These are phyloP conservation scores for Wallacemonas sp. DNA, from an alignment of 208 protist species.

Conservation along the genomic window DNA sequence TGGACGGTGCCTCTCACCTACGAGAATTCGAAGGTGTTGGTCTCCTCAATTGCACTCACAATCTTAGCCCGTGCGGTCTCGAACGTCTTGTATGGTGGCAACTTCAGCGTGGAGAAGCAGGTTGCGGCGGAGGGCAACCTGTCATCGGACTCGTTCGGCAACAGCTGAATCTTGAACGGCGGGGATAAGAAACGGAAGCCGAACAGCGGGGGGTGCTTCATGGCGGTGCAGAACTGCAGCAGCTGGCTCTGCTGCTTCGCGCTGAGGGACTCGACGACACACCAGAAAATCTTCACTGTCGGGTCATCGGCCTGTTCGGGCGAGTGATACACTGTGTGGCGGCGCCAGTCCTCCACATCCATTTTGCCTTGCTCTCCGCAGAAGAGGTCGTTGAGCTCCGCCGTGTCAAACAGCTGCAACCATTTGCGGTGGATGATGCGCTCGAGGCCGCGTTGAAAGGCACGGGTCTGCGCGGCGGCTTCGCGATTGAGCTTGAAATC, in stretches of 20 bases:
- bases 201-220: slow-evolving; percentile 86
- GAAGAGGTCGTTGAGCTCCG: slow-evolving; percentile 86
- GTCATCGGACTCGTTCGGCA: slow-evolving; percentile 33
- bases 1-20: slow-evolving; percentile 18
- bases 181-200: slow-evolving; percentile 92
- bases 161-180: slow-evolving; percentile 83
- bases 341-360: slow-evolving; percentile 87
- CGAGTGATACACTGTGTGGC: slow-evolving; percentile 79
- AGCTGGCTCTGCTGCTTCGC: slow-evolving; percentile 70
- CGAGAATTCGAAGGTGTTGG: slow-evolving; percentile 82
- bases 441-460: slow-evolving; percentile 82
- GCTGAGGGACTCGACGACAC: slow-evolving; percentile 78
- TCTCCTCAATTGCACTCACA: slow-evolving; percentile 84
- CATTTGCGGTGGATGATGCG: slow-evolving; percentile 57
- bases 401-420: slow-evolving; percentile 85
- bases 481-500: slow-evolving; percentile 93
- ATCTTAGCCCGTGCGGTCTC: slow-evolving; percentile 81
- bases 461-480: slow-evolving; percentile 71
- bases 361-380: slow-evolving; percentile 67
- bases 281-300: slow-evolving; percentile 85
- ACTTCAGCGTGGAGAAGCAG: slow-evolving; percentile 93
- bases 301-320: slow-evolving; percentile 49
- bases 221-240: slow-evolving; percentile 89
- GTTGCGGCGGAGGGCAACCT: slow-evolving; percentile 89
- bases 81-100: slow-evolving; percentile 80